A percentile compares a stretch with the other conserved stretches of the same genome.
Evolutionary conservation across 1,284 basidiomycete species (phyloP).

Genomic region (Microbotryum lychnidis-dioicae): DNA sequence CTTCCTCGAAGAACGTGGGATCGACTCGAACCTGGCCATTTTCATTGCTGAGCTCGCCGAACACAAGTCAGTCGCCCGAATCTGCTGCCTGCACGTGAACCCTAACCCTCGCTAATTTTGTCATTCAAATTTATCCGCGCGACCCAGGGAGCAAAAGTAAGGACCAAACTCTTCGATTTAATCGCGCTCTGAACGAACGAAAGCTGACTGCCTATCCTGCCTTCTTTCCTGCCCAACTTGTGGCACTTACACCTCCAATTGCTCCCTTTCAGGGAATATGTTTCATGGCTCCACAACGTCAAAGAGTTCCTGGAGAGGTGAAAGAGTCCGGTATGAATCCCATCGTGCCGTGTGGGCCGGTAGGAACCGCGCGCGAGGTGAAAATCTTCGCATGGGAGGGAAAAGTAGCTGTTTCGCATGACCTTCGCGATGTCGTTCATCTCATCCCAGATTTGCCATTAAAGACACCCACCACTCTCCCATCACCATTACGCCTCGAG

Average conservation of each 20-base stretch:
- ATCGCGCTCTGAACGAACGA: background rate
- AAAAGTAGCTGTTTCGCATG: background rate
- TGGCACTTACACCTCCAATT: background rate
- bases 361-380: too few relatives aligned
- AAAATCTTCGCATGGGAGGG: background rate
- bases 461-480: too few relatives aligned
- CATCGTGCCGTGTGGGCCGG: too few relatives aligned
- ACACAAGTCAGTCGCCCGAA: slow-evolving; percentile 64
- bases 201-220: background rate
- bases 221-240: background rate
- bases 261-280: slow-evolving; percentile 58
- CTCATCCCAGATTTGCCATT: background rate
- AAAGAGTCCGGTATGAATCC: background rate
- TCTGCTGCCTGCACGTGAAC: background rate
- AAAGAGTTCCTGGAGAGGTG: slow-evolving; percentile 72
- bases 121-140: background rate
- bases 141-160: slow-evolving; percentile 3
- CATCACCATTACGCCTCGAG: too few relatives aligned
- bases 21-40: slow-evolving; percentile 64
- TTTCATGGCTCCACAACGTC: slow-evolving; percentile 76
- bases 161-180: background rate
- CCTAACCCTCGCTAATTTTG: background rate
- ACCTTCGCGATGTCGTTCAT: background rate
- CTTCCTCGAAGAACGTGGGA: slow-evolving; percentile 75
- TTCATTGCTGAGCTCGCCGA: slow-evolving; percentile 49